These are phyloP conservation scores for Lasiodiplodia sp. DNA, from an alignment of 2,329 filamentous ascomycete genomes.

Conservation along the genomic window DNA sequence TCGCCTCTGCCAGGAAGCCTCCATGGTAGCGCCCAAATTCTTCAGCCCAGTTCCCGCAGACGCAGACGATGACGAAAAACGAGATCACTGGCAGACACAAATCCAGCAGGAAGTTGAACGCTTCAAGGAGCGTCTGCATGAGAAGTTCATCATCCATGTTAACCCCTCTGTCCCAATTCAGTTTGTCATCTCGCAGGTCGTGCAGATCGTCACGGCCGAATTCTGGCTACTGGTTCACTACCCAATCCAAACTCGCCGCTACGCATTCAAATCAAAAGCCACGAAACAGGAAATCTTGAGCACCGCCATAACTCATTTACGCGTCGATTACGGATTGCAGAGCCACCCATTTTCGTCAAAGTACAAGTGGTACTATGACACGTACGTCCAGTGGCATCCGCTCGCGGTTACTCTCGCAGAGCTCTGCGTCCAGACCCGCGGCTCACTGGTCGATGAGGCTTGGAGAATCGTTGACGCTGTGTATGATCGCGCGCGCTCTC, in stretches of 20 bases:
- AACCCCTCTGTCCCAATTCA: conserved; percentile 27
- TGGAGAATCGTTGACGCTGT: conserved; percentile 57
- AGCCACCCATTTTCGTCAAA: conserved; percentile 49
- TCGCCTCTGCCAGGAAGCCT: conserved; percentile 46
- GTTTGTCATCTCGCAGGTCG: conserved; percentile 15
- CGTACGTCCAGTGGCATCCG: conserved; percentile 61
- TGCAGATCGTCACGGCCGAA: conserved; percentile 17
- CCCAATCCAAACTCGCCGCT: conserved; percentile 26
- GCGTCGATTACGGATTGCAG: conserved; percentile 27
- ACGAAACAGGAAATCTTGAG: conserved; percentile 40
- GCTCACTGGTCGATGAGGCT: conserved; percentile 42
- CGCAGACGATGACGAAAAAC: conserved; percentile 31
- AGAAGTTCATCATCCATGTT: conserved; percentile 49
- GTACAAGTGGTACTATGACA: conserved; percentile 52
- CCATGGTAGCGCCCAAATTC: conserved; percentile 31
- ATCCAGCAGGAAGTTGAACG: conserved; percentile 42
- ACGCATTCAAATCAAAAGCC: conserved; percentile 36
- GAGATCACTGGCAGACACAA: conserved; percentile 38
- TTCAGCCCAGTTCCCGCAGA: conserved; percentile 30
- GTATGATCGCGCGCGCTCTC: conserved; percentile 40
- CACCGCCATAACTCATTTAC: conserved; percentile 12
- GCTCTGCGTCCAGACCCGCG: conserved; percentile 39
- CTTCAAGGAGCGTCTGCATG: conserved; percentile 50
- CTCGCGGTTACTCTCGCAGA: conserved; percentile 56
- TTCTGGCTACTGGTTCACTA: conserved; percentile 30